Evolutionary conservation across 805 yeast species (phyloP).

Genomic region (Pichia deserticola): DNA sequence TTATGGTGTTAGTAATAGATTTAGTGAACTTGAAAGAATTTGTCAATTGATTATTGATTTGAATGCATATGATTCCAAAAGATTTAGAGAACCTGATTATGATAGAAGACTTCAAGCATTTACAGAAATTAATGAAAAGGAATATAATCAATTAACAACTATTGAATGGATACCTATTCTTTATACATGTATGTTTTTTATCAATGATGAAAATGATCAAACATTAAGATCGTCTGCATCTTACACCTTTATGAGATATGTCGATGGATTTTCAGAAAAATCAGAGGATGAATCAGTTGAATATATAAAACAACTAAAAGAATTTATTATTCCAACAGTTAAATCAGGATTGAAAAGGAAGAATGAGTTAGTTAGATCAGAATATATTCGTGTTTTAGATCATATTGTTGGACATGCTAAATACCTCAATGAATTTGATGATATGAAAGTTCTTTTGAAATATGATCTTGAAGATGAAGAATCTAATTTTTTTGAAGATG

Average conservation of each 20-base stretch:
- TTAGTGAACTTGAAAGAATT: constrained; percentile 36
- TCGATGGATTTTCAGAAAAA: constrained; percentile 44
- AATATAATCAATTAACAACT: constrained; percentile 36
- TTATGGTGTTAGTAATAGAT: constrained; percentile 47
- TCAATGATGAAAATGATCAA: constrained; percentile 72
- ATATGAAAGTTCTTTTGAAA: constrained; percentile 56
- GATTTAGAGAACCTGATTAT: constrained; percentile 73
- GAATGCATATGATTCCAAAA: constrained; percentile 56
- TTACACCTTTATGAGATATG: constrained; percentile 51
- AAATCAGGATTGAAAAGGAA: constrained; percentile 58
- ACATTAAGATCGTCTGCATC: constrained; percentile 75
- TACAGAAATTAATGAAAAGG: constrained; percentile 50
- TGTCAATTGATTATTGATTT: constrained; percentile 52
- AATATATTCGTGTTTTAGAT: constrained; percentile 58
- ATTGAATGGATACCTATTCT: constrained; percentile 77
- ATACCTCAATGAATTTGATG: constrained; percentile 43
- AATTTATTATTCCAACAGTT: constrained; percentile 55
- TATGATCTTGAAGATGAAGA: constrained; percentile 71
- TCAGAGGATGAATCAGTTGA: constrained; percentile 21
- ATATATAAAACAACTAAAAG: constrained; percentile 38
- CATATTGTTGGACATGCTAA: constrained; percentile 47
- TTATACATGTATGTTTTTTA: constrained; percentile 57
- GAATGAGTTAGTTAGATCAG: constrained; percentile 58
- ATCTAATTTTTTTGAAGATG: constrained; percentile 52
- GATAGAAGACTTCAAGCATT: constrained; percentile 66